These are phyloP conservation scores for Penicillium vulpinum DNA, from an alignment of 2,329 filamentous ascomycete genomes.

Conservation along the genomic window DNA sequence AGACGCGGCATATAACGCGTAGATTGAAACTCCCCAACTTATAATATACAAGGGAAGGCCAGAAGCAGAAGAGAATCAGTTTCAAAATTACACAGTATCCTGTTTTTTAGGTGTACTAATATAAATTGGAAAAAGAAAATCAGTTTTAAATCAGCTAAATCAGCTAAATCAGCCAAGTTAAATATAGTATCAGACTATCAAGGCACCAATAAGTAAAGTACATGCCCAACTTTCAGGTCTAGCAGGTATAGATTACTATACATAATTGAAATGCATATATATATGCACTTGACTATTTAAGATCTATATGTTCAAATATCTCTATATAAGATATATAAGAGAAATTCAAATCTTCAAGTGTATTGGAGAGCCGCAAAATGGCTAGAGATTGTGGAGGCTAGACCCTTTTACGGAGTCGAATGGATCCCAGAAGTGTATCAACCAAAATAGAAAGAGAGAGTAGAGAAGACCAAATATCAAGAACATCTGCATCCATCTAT, in stretches of 20 bases:
- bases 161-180: too few species aligned
- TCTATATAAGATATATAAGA: too few species aligned
- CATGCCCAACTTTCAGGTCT: neutral
- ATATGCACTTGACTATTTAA: neutral
- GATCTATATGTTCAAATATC: neutral
- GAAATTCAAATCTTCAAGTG: too few species aligned
- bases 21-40: neutral
- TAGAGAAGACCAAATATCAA: neutral
- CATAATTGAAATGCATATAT: neutral
- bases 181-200: conserved; percentile 1
- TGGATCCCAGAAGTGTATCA: neutral
- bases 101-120: neutral
- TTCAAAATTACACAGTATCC: neutral
- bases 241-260: neutral
- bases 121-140: neutral
- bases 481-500: conserved; percentile 13
- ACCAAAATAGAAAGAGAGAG: neutral
- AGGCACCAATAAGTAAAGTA: neutral
- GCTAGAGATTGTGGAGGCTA: neutral
- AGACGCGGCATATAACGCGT: conserved; percentile 2
- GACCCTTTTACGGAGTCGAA: neutral
- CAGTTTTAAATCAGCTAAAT: too few species aligned
- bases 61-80: neutral
- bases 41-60: too few species aligned
- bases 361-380: neutral